Percentiles rank a stretch among this genome's conserved stretches.
Conservation (phyloP, 306 rosid genomes). For the Cyclanthera cordifolia region DNA sequence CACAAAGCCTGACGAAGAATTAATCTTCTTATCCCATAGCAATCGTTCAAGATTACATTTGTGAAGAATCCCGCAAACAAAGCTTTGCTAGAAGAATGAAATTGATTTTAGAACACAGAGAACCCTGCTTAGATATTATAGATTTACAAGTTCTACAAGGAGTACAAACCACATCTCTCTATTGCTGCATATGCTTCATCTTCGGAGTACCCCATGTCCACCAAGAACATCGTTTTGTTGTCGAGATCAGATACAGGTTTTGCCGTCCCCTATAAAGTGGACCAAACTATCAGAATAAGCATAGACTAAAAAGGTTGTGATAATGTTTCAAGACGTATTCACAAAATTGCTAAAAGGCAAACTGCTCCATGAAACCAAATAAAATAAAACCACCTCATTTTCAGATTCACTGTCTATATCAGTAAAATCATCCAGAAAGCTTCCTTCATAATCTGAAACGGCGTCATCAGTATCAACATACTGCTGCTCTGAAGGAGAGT, state of each 20-base stretch:
- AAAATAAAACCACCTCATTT: constrained; percentile 35
- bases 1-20: neutral
- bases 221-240: constrained; percentile 28
- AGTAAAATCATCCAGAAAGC: constrained; percentile 46
- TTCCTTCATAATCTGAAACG: constrained; percentile 45
- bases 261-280: constrained; percentile 37
- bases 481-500: constrained; percentile 38
- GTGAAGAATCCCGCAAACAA: neutral
- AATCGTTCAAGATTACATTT: neutral
- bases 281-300: constrained; percentile 12
- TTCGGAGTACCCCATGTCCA: constrained; percentile 55
- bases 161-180: constrained; percentile 70
- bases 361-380: neutral
- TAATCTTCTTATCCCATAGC: neutral
- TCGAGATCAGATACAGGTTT: constrained; percentile 29
- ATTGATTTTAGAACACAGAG: neutral
- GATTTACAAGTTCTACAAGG: neutral
- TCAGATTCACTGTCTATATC: constrained; percentile 47
- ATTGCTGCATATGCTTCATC: constrained; percentile 61
- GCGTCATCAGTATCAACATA: constrained; percentile 35
- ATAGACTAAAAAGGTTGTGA: neutral
- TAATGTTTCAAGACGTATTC: neutral
- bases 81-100: neutral
- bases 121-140: neutral
- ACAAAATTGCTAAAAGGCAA: neutral